Evolutionary conservation across 1,284 basidiomycete species (phyloP).

Genomic region (Ganoderma leucocontextum): DNA sequence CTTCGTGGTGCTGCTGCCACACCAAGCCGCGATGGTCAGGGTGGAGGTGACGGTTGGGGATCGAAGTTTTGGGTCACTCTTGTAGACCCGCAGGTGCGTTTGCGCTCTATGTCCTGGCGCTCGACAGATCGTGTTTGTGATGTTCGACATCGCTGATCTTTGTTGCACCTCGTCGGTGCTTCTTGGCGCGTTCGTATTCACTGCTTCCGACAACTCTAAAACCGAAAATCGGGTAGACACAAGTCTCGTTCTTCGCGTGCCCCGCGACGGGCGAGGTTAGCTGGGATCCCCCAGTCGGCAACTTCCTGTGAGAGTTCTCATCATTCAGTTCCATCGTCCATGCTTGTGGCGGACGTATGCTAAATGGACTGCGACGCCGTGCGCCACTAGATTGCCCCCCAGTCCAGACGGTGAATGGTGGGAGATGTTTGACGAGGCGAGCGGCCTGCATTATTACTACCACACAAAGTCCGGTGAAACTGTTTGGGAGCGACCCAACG

Average conservation of each 20-base stretch:
- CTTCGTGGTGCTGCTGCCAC: constrained; percentile 24
- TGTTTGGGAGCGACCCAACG: constrained; percentile 87
- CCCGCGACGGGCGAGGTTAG: constrained; percentile 91
- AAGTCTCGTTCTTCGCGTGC: constrained; percentile 90
- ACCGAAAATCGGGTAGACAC: constrained; percentile 57
- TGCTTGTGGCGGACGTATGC: not conserved
- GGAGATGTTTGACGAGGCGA: constrained; percentile 87
- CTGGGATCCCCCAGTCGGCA: constrained; percentile 92
- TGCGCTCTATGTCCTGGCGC: constrained; percentile 24
- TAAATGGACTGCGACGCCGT: not conserved
- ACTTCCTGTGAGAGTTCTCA: constrained; percentile 75
- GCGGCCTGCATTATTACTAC: constrained; percentile 90
- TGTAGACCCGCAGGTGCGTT: constrained; percentile 78
- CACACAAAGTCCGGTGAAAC: constrained; percentile 89
- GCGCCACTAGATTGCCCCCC: constrained; percentile 74
- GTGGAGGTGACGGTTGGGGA: constrained; percentile 63
- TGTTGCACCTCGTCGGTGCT: constrained; percentile 20
- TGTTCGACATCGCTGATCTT: constrained; percentile 18
- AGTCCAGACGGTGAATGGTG: constrained; percentile 93
- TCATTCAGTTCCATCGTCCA: not conserved
- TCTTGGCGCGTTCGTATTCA: constrained; percentile 20
- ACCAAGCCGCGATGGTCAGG: constrained; percentile 12
- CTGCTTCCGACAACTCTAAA: constrained; percentile 2
- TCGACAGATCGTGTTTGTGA: constrained; percentile 22
- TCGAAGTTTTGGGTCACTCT: constrained; percentile 90